Conservation (phyloP, 176 grass and related monocot species). For the Carex scoparia region DNA sequence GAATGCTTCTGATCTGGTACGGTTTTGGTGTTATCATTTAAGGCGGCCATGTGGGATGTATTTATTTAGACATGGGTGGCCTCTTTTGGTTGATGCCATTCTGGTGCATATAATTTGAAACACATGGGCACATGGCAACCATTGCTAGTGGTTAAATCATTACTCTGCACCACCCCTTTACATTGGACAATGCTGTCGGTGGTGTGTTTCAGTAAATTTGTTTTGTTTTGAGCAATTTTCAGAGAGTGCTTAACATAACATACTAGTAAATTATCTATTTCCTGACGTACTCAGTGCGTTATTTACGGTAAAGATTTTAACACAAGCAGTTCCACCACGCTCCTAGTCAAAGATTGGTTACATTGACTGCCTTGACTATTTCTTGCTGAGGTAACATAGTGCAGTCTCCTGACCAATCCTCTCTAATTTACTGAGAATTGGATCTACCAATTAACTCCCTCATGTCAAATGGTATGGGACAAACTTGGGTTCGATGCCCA, state of each 20-base stretch:
- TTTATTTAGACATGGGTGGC: slow-evolving; percentile 15
- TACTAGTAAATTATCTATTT: no score
- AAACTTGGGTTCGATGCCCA: no score
- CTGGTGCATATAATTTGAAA: neutral
- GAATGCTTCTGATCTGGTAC: slow-evolving; percentile 10
- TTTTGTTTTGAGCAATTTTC: neutral
- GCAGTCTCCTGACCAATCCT: neutral
- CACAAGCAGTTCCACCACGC: neutral
- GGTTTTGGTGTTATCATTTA: neutral
- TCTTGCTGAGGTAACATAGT: neutral
- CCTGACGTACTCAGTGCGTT: neutral
- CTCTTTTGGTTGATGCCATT: slow-evolving; percentile 2
- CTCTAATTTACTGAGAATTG: neutral
- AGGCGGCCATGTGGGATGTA: slow-evolving; percentile 13
- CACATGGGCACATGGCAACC: slow-evolving; percentile 6
- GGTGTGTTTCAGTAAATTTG: neutral
- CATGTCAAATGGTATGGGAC: no score
- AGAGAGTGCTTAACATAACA: neutral
- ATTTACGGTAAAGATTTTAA: no score
- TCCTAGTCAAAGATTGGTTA: no score
- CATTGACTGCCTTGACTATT: neutral
- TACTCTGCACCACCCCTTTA: neutral
- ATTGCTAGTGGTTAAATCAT: neutral
- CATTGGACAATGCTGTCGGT: neutral
- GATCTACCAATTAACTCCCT: neutral